Base-by-base conservation (phyloP, 257 asterid genomes). In the Salvia splendens region DNA sequence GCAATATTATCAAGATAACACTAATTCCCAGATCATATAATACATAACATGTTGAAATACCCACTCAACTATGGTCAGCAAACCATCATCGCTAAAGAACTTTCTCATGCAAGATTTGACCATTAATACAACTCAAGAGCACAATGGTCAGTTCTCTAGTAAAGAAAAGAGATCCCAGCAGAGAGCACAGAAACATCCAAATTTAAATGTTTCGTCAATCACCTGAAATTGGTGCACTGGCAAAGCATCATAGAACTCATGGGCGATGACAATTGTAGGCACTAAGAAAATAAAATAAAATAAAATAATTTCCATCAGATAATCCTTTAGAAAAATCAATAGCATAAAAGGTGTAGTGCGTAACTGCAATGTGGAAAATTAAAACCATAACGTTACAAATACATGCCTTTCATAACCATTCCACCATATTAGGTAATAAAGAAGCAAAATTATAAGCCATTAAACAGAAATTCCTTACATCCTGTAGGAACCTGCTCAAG, bases 151-250 rank as follows among this genome's bases (percentile, higher is more conserved):
- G 50, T 32, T 49, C 40, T 57, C 41, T 54, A 28, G 12, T 38
- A 52, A 24, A 24, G 57, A 66, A 66, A 36, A n/a, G 47, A 54
- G n/a, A 67, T 28, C 11, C 15, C 56, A 14, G 35, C 17, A 73
- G 16, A 65, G 11, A 15, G 30, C 42, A 70, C 5, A 8, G 10
- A 48, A 62, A 41, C 38, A 69, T n/a, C n/a, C n/a, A 57, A 51
- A 58, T 62, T 49, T 45, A 68, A 48, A 41, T 63, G 65, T 54
- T n/a, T 62, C n/a, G 49, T 46, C 46, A 72, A 74, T 33, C 64
- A 88, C 99, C 99, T 94, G 99, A 85, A 94, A 94, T 71, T 88
- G 99, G 81, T 94, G 99, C 67, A 94, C 92, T 6, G 99, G 99
- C 83, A 94, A 77, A 61, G 99, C 99, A 80, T 94, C 99, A 62